Conservation (phyloP, 257 asterid genomes). For the Solanum chaucha region DNA sequence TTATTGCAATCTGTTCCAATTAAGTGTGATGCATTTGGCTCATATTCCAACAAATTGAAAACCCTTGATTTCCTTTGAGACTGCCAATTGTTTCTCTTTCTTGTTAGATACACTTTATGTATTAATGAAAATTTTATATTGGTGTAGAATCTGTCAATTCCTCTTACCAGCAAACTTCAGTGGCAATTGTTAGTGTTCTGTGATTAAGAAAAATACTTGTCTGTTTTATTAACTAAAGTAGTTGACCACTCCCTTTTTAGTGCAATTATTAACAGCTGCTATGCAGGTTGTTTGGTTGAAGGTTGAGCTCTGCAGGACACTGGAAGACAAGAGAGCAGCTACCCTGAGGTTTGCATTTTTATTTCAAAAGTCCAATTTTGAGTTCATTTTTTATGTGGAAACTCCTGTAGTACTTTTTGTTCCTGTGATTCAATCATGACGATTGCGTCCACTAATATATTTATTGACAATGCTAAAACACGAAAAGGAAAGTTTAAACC, state of each 20-base stretch:
- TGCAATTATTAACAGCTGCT: constrained; percentile 20
- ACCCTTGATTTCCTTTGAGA: background rate
- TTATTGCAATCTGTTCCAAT: background rate
- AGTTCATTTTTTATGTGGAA: background rate
- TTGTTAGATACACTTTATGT: background rate
- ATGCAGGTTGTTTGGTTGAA: constrained; percentile 83
- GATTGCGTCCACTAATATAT: background rate
- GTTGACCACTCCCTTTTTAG: background rate
- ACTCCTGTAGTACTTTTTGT: background rate
- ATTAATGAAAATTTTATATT: background rate
- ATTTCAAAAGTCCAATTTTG: background rate
- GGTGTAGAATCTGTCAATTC: background rate
- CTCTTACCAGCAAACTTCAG: background rate
- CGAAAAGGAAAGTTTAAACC: background rate
- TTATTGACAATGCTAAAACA: background rate
- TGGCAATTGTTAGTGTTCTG: background rate
- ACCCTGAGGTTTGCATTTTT: constrained; percentile 50
- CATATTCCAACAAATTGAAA: background rate
- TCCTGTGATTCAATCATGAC: background rate
- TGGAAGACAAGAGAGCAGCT: constrained; percentile 84
- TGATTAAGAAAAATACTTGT: background rate
- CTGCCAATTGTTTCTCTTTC: background rate
- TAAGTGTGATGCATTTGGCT: background rate
- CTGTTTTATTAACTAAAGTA: background rate
- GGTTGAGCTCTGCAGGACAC: constrained; percentile 66